phyloP scores from a whole-genome alignment of 148 eudicot species.

The Nyssa sinensis region DNA sequence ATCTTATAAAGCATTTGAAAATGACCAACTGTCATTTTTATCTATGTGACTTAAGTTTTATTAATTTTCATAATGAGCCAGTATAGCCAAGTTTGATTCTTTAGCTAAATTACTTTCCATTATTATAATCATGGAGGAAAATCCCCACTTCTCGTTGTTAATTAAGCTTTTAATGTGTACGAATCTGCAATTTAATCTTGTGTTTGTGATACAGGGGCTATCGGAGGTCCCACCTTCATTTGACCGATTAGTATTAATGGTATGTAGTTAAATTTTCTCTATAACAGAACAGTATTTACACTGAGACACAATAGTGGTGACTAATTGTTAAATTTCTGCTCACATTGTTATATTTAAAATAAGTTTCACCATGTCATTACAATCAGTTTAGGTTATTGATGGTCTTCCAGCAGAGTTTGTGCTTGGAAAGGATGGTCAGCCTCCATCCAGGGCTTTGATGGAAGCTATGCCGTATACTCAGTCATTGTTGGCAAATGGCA shows the following conservation, averaged over 20 bases:
- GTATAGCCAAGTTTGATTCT: background rate
- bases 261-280: constrained; percentile 21
- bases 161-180: background rate
- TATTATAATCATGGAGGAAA: background rate
- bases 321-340: background rate
- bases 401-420: constrained; percentile 99
- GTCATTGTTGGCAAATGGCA: constrained; percentile 56
- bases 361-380: constrained; percentile 20
- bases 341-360: constrained; percentile 19
- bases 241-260: constrained; percentile 82
- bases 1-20: too few relatives aligned
- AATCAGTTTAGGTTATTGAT: constrained; percentile 76
- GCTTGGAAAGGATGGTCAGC: constrained; percentile 75
- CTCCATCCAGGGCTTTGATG: constrained; percentile 50
- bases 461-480: constrained; percentile 93
- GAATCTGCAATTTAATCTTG: background rate
- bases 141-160: background rate
- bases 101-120: background rate
- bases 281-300: background rate
- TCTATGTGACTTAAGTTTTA: background rate
- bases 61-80: background rate
- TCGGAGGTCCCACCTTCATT: constrained; percentile 58
- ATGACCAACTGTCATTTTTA: background rate
- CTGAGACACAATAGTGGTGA: background rate
- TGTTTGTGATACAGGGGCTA: constrained; percentile 58